These are phyloP conservation scores for Serpula lacrymans DNA, from an alignment of 768 basidiomycete species.

Conservation along the genomic window DNA sequence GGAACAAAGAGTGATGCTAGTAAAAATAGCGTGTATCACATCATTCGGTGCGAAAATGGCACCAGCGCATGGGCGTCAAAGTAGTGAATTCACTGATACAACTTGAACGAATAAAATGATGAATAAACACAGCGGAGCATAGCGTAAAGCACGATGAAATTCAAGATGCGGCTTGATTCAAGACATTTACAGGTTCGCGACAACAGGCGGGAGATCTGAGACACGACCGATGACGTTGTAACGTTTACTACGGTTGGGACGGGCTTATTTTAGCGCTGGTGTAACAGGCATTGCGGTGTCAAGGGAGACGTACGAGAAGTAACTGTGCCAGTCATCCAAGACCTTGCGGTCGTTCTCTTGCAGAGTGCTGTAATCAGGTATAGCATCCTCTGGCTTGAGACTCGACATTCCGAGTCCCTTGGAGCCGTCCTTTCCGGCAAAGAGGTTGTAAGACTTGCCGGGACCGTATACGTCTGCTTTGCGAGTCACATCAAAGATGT, in stretches of 20 bases:
- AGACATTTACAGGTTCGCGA: too few species aligned
- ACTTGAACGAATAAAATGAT: too few species aligned
- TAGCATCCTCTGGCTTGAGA: constrained; percentile 79
- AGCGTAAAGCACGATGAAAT: too few species aligned
- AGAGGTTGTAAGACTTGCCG: constrained; percentile 75
- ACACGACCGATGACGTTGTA: constrained; percentile 87
- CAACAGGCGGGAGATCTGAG: constrained; percentile 44
- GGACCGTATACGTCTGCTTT: constrained; percentile 89
- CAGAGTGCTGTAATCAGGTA: constrained; percentile 79
- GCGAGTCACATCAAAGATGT: constrained; percentile 83
- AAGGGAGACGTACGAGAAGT: constrained; percentile 68
- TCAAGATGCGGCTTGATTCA: too few species aligned
- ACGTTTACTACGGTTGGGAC: constrained; percentile 58
- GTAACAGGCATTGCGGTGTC: background rate
- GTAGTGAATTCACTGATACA: too few species aligned
- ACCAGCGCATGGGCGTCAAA: too few species aligned
- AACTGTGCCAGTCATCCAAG: constrained; percentile 84
- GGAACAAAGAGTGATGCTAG: too few species aligned
- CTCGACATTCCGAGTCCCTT: constrained; percentile 88
- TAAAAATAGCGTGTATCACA: too few species aligned
- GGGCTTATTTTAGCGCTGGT: constrained; percentile 2
- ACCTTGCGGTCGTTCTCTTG: constrained; percentile 71
- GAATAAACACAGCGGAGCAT: too few species aligned
- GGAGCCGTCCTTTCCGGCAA: constrained; percentile 94
- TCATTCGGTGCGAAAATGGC: too few species aligned